Base-by-base conservation (phyloP, 768 basidiomycete species). In the Suillus subaureus region DNA sequence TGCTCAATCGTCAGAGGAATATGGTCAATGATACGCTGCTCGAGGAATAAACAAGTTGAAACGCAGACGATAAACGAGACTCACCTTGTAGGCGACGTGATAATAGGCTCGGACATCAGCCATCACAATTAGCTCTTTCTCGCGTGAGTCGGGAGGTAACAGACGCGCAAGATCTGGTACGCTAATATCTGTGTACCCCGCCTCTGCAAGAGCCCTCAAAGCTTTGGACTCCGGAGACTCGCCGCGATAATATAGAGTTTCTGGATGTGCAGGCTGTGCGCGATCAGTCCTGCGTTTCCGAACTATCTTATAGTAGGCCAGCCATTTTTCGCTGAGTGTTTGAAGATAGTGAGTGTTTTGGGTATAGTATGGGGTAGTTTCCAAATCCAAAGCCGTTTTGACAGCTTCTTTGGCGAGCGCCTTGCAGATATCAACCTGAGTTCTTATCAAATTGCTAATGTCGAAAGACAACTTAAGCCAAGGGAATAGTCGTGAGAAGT, bases 11-110 rank as follows among this genome's bases (percentile, higher is more conserved):
- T 78, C 13, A 83, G 72, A 1, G 88, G 87, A 26, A 88, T 58
- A 49, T 81, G 75, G 64, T 89, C 89, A 39, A 87, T 81, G 68
- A 86, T 76, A 15, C 86, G 82, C 89, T 89, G 62, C 1, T 28
- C 42, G 5, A 31, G 37, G 49, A 6, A 12, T 21, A 37, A 28
- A 54, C 23, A n/a, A 39, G 39, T 8, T 64, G 49, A 33, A 31
- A 21, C 6, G 1, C 0, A 16, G 64, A 8, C 12, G 3, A 26
- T 40, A 77, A 45, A 18, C 40, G 8, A 28, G 12, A 45, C 73
- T 56, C 62, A 84, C 85, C 76, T 84, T 82, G 70, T 79, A 80
- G 0, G 84, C 79, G 0, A 85, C 81, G 61, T 84, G 79, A 71
- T 81, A 85, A 65, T 84, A 87, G 0, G 83, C 85, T 0, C 79